Conservation (phyloP, 805 yeast species). For the Metschnikowia matae region DNA sequence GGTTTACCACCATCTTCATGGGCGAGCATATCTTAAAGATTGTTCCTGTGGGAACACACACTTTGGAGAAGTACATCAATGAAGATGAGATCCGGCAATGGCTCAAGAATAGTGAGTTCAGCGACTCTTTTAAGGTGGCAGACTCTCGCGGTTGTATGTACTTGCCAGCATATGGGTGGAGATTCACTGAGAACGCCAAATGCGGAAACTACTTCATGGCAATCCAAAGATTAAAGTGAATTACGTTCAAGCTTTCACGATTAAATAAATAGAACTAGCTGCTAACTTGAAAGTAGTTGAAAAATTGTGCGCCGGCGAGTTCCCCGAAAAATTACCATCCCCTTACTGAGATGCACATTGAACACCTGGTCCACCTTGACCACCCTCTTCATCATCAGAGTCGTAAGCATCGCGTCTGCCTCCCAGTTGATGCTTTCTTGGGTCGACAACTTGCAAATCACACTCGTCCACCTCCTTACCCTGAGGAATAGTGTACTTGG, state of each 20-base stretch:
- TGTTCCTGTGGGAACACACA: conserved; percentile 93
- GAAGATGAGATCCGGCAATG: conserved; percentile 66
- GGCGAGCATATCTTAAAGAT: conserved; percentile 77
- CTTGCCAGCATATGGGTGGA: conserved; percentile 85
- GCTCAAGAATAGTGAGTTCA: conserved; percentile 41
- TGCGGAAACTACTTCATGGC: conserved; percentile 92
- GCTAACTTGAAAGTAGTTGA: background rate
- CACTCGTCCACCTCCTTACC: conserved; percentile 80
- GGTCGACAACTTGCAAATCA: conserved; percentile 64
- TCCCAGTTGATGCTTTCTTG: conserved; percentile 49
- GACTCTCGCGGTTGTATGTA: conserved; percentile 76
- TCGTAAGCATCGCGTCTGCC: conserved; percentile 42
- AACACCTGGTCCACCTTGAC: conserved; percentile 23
- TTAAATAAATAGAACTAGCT: conserved; percentile 5
- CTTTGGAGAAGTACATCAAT: conserved; percentile 79
- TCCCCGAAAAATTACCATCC: conserved; percentile 1
- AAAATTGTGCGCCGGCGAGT: background rate
- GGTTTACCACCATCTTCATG: conserved; percentile 88
- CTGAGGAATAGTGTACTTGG: conserved; percentile 55
- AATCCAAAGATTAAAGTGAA: conserved; percentile 42
- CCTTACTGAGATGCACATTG: conserved; percentile 25
- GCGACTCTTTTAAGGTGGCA: conserved; percentile 49
- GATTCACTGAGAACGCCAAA: conserved; percentile 51
- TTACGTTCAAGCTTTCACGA: background rate
- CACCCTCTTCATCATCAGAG: conserved; percentile 43